Base-by-base conservation (phyloP, 345 rosid genomes). In the Syzygium aromaticum region DNA sequence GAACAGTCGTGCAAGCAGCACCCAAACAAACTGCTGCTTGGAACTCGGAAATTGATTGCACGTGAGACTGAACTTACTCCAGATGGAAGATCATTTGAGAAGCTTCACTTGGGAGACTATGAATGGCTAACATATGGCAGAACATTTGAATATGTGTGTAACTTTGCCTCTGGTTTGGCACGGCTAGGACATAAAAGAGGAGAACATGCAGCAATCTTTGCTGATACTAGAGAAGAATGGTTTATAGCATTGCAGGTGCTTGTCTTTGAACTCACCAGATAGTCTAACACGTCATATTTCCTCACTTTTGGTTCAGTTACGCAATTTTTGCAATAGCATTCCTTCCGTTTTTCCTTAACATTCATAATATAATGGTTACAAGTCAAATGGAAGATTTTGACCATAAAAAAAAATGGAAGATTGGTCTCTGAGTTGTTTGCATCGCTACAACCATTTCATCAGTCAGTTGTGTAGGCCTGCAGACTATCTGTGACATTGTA, bases 211-310 rank as follows among this genome's bases (percentile, higher is more conserved):
- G 99, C 99, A 19, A 98, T 98, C 85, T 96, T 95, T 86, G 98
- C 99, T 38, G 99, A 96, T 89, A 98, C 99, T 46, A 87, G 99
- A 90, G 94, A 94, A 90, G 99, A 98, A 88, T 98, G 99, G 99
- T 96, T 98, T 85, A 93, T 98, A 88, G 93, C 98, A 22, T 87
- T 96, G 92, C 99, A 98, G 99, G 99, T 97, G 88, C 84, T 83
- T 88, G 77, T 78, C 61, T 88, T 84, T 19, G 84, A 22, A 19
- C 11, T 38, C 25, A 40, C 27, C 23, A 30, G 15, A 54, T 78
- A 73, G 59, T 38, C 84, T 19, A 43, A 25, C n/a, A 49, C 1
- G 0, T 84, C 46, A 73, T 73, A 73, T 73, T 73, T 19, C 12
- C 82, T 73, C 4, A 2, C 27, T 73, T 73, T 73, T 38, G 49